Evolutionary conservation across 177 flowering plant genomes (phyloP), one percentile per base, ranked within the genome.

Genomic region (Telopea speciosissima): DNA sequence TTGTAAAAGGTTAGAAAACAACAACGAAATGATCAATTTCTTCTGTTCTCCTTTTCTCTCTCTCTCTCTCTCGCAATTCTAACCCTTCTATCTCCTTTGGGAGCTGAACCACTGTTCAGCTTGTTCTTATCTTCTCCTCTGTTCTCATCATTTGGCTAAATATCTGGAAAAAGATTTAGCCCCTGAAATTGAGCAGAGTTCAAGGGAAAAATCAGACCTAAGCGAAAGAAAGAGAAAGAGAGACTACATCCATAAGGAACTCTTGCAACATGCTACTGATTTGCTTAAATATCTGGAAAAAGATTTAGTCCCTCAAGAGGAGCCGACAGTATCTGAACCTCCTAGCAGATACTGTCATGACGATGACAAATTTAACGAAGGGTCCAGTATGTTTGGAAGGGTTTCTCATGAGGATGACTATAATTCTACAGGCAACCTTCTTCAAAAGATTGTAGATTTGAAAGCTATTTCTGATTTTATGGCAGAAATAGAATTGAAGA

Each of bases 381-480:
- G 79, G 56, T 75, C 82, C 61, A 85, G 78, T 52, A 81, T 87
- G 8, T 93, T 88, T 83, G 98, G 83, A 2, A 93, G 99, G 99
- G 88, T 96, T 74, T 98, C 99, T 16, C 91, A 97, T 8, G 89
- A 85, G 26, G 96, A 86, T 82, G 99, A 96, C 69, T 91, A 85
- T 63, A 80, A 81, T 4, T 58, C 82, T n/a, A 63, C 67, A 21
- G 96, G 93, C 24, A 91, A 93, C 1, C 82, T 91, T 70, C 80
- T 96, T 8, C 83, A 87, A 8, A 89, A 84, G 83, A 77, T 69
- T 72, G 92, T 92, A 59, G 95, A 96, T 64, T 73, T 93, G 70
- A 93, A 83, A 77, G 4, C 31, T 4, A 28, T 28, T 28, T 28
- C 31, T 2, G 31, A 28, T 28, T 2, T 28, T 28, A 4, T 28